Conservation (phyloP, 164 flowering plant species). For the Berberis thunbergii region DNA sequence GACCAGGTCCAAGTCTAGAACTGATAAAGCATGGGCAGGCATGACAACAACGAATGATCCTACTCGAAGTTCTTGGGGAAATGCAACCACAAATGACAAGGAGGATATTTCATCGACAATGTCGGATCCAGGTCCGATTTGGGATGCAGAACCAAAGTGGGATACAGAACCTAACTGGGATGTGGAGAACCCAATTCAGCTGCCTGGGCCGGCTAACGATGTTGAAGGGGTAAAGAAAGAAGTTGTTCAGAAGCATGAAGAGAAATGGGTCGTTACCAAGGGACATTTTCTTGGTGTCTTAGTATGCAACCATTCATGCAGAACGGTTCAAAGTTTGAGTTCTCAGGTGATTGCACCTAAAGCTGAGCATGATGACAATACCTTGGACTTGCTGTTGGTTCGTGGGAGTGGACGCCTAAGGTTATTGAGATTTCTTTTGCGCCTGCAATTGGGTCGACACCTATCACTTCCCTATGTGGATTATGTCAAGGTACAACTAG, state of each 20-base stretch:
- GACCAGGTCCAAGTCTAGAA: conserved; percentile 80
- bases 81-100: conserved; percentile 62
- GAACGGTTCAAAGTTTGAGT: conserved; percentile 86
- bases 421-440: conserved; percentile 70
- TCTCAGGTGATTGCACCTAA: conserved; percentile 94
- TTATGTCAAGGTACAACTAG: conserved; percentile 67
- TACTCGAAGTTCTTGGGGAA: conserved; percentile 74
- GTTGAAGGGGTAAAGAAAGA: conserved; percentile 41
- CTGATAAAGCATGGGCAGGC: conserved; percentile 81
- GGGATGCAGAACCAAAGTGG: conserved; percentile 99
- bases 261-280: conserved; percentile 66
- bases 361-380: conserved; percentile 88
- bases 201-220: conserved; percentile 65
- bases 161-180: conserved; percentile 78
- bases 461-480: conserved; percentile 89
- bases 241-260: conserved; percentile 31
- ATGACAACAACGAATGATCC: conserved; percentile 54
- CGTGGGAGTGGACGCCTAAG: conserved; percentile 82
- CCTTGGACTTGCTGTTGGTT: conserved; percentile 78
- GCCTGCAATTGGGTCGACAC: conserved; percentile 77
- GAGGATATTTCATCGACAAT: conserved; percentile 96
- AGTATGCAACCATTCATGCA: conserved; percentile 95
- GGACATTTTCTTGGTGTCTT: conserved; percentile 84
- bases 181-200: conserved; percentile 70
- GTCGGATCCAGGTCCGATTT: conserved; percentile 94